Percentiles rank a stretch among this genome's conserved stretches.
phyloP scores from a whole-genome alignment of 2,329 filamentous ascomycete species.

The Arthrobotrys pseudoclavata region DNA sequence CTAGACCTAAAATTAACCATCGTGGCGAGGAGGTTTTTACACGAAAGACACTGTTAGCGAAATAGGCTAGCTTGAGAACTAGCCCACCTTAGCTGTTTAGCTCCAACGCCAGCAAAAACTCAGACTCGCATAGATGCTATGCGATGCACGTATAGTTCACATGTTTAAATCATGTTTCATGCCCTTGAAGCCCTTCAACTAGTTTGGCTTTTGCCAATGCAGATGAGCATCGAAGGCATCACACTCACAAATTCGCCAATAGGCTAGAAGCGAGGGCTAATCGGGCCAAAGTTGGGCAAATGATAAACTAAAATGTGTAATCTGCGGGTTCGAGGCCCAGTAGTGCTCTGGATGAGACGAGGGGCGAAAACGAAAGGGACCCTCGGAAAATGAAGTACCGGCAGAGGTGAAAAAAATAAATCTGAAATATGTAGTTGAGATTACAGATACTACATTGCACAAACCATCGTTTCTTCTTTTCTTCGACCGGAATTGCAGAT shows the following conservation, averaged over 20 bases:
- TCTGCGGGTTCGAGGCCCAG: conserved; percentile 17
- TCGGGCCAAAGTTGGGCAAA: conserved; percentile 11
- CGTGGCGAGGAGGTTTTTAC: conserved; percentile 21
- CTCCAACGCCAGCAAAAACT: conserved; percentile 10
- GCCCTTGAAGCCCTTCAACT: conserved; percentile 10
- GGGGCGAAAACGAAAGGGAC: conserved; percentile 7
- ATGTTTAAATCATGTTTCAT: conserved; percentile 30
- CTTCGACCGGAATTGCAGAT: background rate
- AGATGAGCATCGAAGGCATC: conserved; percentile 20
- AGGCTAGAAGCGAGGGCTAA: conserved; percentile 2
- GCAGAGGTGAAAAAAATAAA: background rate
- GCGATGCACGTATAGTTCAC: conserved; percentile 25
- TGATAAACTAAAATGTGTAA: conserved; percentile 21
- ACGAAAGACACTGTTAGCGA: conserved; percentile 12
- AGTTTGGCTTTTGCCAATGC: conserved; percentile 24
- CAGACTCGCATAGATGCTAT: conserved; percentile 24
- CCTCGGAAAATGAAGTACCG: background rate
- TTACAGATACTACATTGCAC: conserved; percentile 7
- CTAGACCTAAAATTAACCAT: conserved; percentile 20
- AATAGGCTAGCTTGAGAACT: conserved; percentile 13
- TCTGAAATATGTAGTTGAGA: background rate
- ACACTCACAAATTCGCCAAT: conserved; percentile 9
- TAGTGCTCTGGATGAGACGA: conserved; percentile 3
- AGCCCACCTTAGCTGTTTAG: conserved; percentile 4
- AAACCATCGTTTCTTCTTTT: conserved; percentile 10